A percentile compares a stretch with the other conserved stretches of the same genome.
These are phyloP conservation scores for Dryadomyces quercivorus DNA, from an alignment of 2,329 filamentous ascomycete genomes.

Conservation along the genomic window DNA sequence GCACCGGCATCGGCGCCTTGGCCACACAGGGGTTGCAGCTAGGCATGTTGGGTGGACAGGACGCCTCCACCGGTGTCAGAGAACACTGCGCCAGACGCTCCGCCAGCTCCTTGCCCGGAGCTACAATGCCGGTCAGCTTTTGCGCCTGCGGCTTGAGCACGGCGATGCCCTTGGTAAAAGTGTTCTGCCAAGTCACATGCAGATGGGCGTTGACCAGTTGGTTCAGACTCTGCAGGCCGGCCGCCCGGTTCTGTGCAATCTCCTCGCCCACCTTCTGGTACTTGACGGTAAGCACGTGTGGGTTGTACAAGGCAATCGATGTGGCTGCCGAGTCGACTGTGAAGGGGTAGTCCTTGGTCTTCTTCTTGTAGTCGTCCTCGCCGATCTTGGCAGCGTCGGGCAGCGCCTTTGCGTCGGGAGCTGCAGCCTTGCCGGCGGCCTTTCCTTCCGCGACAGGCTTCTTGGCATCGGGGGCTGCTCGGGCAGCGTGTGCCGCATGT, in stretches of 20 bases:
- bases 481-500: not conserved
- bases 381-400: not conserved
- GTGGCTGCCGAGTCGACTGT: constrained; percentile 50
- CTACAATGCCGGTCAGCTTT: constrained; percentile 61
- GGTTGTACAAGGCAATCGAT: constrained; percentile 68
- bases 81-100: constrained; percentile 65
- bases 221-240: constrained; percentile 54
- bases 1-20: constrained; percentile 51
- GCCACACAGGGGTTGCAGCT: constrained; percentile 65
- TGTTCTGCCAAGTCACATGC: constrained; percentile 72
- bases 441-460: too few relatives aligned
- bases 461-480: not conserved
- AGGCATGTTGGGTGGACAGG: constrained; percentile 71
- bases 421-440: not conserved
- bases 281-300: constrained; percentile 44
- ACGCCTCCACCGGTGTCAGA: constrained; percentile 55
- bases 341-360: constrained; percentile 38
- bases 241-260: constrained; percentile 40
- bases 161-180: constrained; percentile 63
- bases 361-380: constrained; percentile 8
- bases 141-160: constrained; percentile 69
- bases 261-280: constrained; percentile 58
- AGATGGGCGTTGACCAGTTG: constrained; percentile 74
- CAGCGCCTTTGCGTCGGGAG: not conserved
- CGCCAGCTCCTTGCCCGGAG: constrained; percentile 60